Evolutionary conservation across 257 asterid genomes (phyloP).

Genomic region (Solanum piurae): DNA sequence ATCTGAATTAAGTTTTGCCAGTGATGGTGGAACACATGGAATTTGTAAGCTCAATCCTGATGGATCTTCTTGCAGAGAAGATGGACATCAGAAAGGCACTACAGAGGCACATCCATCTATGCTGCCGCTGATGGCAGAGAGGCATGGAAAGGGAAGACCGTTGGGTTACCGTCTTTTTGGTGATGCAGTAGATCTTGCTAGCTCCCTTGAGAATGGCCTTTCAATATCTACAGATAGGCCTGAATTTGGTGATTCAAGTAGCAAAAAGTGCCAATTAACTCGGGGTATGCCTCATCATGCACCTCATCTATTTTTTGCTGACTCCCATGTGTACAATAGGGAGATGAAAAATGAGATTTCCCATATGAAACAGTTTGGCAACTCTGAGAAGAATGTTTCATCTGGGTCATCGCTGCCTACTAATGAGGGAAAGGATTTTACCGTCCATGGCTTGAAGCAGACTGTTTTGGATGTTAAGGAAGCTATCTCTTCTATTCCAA

Average conservation of each 20-base stretch:
- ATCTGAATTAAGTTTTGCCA: conserved; percentile 2
- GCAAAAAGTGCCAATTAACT: conserved; percentile 4
- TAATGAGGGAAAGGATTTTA: conserved; percentile 5
- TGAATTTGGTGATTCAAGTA: background rate
- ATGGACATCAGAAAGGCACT: background rate
- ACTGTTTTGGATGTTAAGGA: background rate
- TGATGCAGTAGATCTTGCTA: conserved; percentile 20
- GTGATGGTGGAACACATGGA: background rate
- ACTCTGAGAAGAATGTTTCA: conserved; percentile 7
- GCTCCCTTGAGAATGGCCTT: conserved; percentile 4
- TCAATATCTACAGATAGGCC: conserved; percentile 2
- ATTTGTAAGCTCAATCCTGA: background rate
- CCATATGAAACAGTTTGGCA: conserved; percentile 10
- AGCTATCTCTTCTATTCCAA: background rate
- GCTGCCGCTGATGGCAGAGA: background rate
- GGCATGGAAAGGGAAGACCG: background rate
- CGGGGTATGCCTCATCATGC: conserved; percentile 7
- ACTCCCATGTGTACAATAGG: conserved; percentile 10
- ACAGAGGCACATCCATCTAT: background rate
- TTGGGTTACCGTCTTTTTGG: conserved; percentile 10
- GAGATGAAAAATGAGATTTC: conserved; percentile 2
- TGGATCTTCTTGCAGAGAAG: conserved; percentile 5
- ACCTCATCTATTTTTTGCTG: conserved; percentile 31
- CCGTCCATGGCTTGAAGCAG: background rate
- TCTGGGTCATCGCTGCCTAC: conserved; percentile 8